Evolutionary conservation across 106 monocot genomes (phyloP).

Genomic region (Dendrobium huoshanense): DNA sequence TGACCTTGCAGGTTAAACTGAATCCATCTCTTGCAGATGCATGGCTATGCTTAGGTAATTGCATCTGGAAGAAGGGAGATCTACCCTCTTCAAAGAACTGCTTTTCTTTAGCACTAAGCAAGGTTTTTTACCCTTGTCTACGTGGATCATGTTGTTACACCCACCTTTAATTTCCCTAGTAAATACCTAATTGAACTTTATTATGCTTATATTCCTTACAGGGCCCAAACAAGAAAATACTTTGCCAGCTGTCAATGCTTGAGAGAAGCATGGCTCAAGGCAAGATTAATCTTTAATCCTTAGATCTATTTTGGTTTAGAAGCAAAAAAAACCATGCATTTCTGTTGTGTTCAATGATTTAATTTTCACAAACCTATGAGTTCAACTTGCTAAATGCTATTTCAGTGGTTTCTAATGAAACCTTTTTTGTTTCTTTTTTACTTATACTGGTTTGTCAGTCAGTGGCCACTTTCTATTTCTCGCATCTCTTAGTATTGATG

Average conservation of each 20-base stretch:
- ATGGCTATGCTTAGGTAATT: slow-evolving; percentile 92
- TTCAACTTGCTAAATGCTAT: neutral
- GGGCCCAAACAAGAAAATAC: slow-evolving; percentile 81
- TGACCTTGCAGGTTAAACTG: slow-evolving; percentile 78
- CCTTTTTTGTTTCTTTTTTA: neutral
- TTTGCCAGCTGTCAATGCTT: slow-evolving; percentile 94
- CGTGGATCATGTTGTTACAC: neutral
- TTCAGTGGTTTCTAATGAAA: neutral
- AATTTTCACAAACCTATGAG: neutral
- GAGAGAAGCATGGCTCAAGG: slow-evolving; percentile 97
- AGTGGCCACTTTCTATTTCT: neutral
- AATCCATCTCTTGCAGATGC: slow-evolving; percentile 95
- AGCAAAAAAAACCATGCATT: neutral
- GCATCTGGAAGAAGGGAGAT: slow-evolving; percentile 98
- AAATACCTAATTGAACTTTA: slow-evolving; percentile 2
- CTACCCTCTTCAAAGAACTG: slow-evolving; percentile 77
- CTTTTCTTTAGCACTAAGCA: slow-evolving; percentile 74
- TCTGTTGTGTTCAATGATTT: slow-evolving; percentile 2
- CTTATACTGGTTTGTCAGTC: neutral
- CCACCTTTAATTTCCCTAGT: neutral
- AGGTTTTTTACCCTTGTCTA: slow-evolving; percentile 33
- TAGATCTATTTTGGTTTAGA: neutral
- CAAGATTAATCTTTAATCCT: slow-evolving; percentile 19
- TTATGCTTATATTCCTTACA: slow-evolving; percentile 18
- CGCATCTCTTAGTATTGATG: neutral